Percentiles rank a stretch among this genome's conserved stretches.
phyloP scores from a whole-genome alignment of 805 yeast genomes.

The Lipomyces mesembrius region DNA sequence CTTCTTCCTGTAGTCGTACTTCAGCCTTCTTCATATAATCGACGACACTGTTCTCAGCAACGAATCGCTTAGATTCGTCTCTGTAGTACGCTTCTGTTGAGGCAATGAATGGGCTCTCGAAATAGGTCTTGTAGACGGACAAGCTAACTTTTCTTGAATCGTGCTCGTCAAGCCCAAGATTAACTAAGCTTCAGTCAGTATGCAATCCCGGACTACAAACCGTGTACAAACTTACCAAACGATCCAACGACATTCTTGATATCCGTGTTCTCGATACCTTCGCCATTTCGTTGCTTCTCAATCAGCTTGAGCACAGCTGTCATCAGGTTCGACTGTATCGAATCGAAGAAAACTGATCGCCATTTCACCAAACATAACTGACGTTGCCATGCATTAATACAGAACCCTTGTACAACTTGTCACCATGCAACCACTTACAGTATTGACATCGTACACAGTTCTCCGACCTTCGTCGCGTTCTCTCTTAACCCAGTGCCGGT shows the following conservation, averaged over 20 bases:
- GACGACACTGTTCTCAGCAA: conserved; percentile 77
- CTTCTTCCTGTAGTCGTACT: conserved; percentile 80
- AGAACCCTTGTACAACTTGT: neutral
- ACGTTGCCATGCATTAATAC: neutral
- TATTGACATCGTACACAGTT: conserved; percentile 88
- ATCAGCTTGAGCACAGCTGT: conserved; percentile 76
- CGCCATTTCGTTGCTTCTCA: conserved; percentile 76
- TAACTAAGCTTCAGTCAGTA: conserved; percentile 50
- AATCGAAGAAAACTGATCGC: conserved; percentile 80
- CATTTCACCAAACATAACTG: conserved; percentile 77
- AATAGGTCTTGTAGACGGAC: conserved; percentile 76
- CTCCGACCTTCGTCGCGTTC: conserved; percentile 92
- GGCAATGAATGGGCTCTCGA: conserved; percentile 76
- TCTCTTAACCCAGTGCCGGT: conserved; percentile 96
- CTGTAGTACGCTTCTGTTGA: conserved; percentile 61
- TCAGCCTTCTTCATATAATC: conserved; percentile 90
- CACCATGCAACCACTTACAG: conserved; percentile 45
- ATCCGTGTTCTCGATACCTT: conserved; percentile 66
- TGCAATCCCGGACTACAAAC: neutral
- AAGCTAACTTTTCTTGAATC: conserved; percentile 85
- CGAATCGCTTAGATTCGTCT: conserved; percentile 67
- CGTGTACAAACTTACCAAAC: conserved; percentile 48
- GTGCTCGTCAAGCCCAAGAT: conserved; percentile 86
- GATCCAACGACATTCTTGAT: conserved; percentile 80
- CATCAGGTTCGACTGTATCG: conserved; percentile 63